A percentile compares a stretch with the other conserved stretches of the same genome.
Evolutionary conservation across 202 grass and related monocot genomes (phyloP).

Genomic region (Brachypodium distachyon): DNA sequence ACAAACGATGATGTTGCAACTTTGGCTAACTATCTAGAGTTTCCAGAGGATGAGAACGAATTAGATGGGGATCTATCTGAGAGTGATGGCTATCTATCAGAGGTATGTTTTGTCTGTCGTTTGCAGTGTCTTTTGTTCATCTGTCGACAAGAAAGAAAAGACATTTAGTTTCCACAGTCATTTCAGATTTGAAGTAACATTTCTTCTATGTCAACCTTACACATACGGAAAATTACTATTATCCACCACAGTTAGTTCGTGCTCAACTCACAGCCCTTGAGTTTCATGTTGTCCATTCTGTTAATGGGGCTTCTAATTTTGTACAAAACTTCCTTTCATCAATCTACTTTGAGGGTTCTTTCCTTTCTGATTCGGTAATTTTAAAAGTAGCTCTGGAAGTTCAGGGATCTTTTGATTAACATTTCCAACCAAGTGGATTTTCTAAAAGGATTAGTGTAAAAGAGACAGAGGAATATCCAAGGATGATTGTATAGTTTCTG

Average conservation of each 20-base stretch:
- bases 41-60: conserved; percentile 44
- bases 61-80: conserved; percentile 56
- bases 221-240: background rate
- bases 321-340: background rate
- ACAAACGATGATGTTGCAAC: background rate
- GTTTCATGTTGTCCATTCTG: background rate
- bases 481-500: background rate
- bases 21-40: conserved; percentile 39
- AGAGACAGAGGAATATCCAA: background rate
- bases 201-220: background rate
- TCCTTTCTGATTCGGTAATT: background rate
- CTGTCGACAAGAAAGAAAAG: background rate
- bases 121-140: background rate
- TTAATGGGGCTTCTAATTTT: background rate
- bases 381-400: background rate
- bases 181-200: background rate
- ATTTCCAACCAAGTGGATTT: no score
- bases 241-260: background rate
- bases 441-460: background rate
- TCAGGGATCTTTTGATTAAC: background rate
- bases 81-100: conserved; percentile 79
- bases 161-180: background rate
- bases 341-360: background rate
- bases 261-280: background rate
- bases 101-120: conserved; percentile 33